Conservation (phyloP, 2,329 filamentous ascomycete species). For the Herpotrichia juniperi region DNA sequence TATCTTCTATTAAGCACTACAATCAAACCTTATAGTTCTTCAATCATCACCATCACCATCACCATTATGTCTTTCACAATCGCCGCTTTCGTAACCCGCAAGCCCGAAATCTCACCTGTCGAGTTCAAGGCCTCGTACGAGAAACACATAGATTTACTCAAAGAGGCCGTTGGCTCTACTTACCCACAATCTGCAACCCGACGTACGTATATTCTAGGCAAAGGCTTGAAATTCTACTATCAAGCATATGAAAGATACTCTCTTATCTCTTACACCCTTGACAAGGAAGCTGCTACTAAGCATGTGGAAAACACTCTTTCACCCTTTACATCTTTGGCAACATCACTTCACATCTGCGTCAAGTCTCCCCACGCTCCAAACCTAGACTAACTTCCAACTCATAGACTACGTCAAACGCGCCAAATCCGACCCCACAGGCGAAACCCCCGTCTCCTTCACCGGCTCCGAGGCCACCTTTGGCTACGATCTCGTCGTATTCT, state of each 20-base stretch:
- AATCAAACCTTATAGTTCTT: too few species aligned
- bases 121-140: conserved; percentile 13
- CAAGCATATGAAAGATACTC: too few species aligned
- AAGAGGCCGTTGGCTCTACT: conserved; percentile 6
- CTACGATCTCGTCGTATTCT: conserved; percentile 11
- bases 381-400: too few species aligned
- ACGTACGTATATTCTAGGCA: too few species aligned
- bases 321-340: too few species aligned
- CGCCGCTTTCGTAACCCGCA: conserved; percentile 15
- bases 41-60: background rate
- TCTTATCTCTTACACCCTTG: too few species aligned
- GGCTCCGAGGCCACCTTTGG: conserved; percentile 10
- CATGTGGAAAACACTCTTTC: too few species aligned
- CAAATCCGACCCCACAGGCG: conserved; percentile 11
- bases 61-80: conserved; percentile 17
- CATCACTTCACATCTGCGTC: too few species aligned
- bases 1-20: too few species aligned
- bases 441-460: conserved; percentile 9
- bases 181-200: conserved; percentile 7
- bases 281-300: too few species aligned
- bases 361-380: too few species aligned
- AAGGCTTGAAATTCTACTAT: too few species aligned
- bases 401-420: conserved; percentile 15
- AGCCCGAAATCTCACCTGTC: conserved; percentile 6
- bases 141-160: conserved; percentile 9